phyloP scores from a whole-genome alignment of 2,329 filamentous ascomycete genomes.

The Beauveria asiatica region DNA sequence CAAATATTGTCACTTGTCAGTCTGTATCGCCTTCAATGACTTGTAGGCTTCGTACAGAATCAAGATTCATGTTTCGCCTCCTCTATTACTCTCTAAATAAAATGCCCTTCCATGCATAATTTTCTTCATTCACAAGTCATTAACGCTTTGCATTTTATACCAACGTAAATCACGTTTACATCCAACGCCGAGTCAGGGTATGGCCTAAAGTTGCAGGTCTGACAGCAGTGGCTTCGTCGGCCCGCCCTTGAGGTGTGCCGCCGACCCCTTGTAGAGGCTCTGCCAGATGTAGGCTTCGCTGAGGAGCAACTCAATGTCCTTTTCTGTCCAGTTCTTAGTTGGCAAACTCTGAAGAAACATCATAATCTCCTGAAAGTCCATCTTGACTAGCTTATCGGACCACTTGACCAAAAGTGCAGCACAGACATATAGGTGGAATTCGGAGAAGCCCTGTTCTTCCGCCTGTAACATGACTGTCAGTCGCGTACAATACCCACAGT shows the following conservation, averaged over 20 bases:
- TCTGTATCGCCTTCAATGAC: too few species aligned
- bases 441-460: slow-evolving; percentile 96
- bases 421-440: slow-evolving; percentile 97
- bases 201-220: slow-evolving; percentile 25
- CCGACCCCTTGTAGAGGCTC: slow-evolving; percentile 88
- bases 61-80: neutral
- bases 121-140: neutral
- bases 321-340: slow-evolving; percentile 91
- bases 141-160: neutral
- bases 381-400: slow-evolving; percentile 88
- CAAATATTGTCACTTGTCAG: too few species aligned
- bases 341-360: slow-evolving; percentile 97
- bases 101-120: neutral
- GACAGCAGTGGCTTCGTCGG: slow-evolving; percentile 27
- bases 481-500: neutral
- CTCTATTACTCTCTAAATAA: neutral
- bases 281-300: slow-evolving; percentile 99
- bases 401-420: slow-evolving; percentile 97
- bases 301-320: slow-evolving; percentile 90
- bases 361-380: slow-evolving; percentile 99
- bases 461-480: slow-evolving; percentile 47
- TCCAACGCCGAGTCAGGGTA: neutral
- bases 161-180: neutral
- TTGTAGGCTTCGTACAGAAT: neutral
- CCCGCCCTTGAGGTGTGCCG: slow-evolving; percentile 69